These are phyloP conservation scores for Halenospora varia DNA, from an alignment of 495 filamentous ascomycete genomes.

Conservation along the genomic window DNA sequence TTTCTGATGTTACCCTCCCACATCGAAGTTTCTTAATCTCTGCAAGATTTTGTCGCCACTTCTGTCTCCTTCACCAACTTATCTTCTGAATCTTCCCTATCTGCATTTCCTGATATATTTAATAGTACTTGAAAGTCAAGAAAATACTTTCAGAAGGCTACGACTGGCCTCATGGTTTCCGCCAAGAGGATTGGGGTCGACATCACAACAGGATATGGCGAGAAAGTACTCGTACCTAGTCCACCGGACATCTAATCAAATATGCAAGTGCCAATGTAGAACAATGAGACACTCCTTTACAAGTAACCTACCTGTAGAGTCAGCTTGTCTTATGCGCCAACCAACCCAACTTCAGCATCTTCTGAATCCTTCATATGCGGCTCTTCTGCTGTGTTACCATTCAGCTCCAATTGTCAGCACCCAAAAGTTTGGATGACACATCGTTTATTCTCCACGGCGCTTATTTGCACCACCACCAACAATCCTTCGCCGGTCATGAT, in stretches of 20 bases:
- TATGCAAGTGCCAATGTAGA: not conserved
- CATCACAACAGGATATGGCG: not conserved
- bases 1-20: not conserved
- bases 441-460: no score
- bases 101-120: not conserved
- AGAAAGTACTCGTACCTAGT: not conserved
- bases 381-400: no score
- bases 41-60: not conserved
- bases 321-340: no score
- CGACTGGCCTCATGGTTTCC: not conserved
- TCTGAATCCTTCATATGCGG: no score
- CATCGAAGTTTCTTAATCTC: not conserved
- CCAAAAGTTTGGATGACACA: no score
- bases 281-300: not conserved
- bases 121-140: not conserved
- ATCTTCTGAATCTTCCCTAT: not conserved
- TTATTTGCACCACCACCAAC: no score
- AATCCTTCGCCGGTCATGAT: no score
- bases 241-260: no score
- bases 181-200: not conserved
- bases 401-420: no score
- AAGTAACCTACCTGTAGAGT: not conserved
- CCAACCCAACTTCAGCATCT: no score
- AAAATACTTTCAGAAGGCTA: not conserved
- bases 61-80: not conserved